Evolutionary conservation across 306 rosid genomes (phyloP).

Genomic region (Dicorynia guianensis): DNA sequence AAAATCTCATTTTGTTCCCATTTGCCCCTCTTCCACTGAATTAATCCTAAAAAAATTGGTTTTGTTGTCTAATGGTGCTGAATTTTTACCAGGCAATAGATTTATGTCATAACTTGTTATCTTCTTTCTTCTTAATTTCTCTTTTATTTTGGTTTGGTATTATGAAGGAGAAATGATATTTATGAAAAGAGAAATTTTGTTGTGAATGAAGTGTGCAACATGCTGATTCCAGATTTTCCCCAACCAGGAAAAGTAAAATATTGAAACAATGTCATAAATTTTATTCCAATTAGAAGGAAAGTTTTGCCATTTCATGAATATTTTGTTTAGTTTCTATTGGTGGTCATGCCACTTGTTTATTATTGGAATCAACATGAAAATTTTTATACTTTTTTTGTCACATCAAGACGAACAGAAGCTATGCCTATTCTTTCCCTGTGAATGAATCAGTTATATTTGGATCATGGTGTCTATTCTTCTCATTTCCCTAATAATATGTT

Average conservation of each 20-base stretch:
- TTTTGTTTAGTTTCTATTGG: conserved; percentile 10
- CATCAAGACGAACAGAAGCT: background rate
- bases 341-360: conserved; percentile 2
- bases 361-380: conserved; percentile 6
- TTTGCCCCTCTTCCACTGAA: conserved; percentile 1
- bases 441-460: conserved; percentile 24
- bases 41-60: conserved; percentile 25
- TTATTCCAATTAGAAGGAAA: conserved; percentile 13
- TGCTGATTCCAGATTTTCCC: conserved; percentile 13
- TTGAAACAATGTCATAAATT: background rate
- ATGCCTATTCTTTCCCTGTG: conserved; percentile 11
- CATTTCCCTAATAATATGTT: conserved; percentile 45
- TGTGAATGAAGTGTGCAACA: conserved; percentile 31
- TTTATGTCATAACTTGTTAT: conserved; percentile 13
- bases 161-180: conserved; percentile 24
- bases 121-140: background rate
- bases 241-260: background rate
- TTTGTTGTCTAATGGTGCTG: conserved; percentile 17
- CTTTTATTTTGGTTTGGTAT: background rate
- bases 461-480: conserved; percentile 5
- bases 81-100: background rate
- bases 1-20: conserved; percentile 12
- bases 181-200: background rate
- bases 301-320: background rate
- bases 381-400: conserved; percentile 11